Base-by-base conservation (phyloP, 2,329 filamentous ascomycete genomes). In the Aspergillus fumigatiaffinis region DNA sequence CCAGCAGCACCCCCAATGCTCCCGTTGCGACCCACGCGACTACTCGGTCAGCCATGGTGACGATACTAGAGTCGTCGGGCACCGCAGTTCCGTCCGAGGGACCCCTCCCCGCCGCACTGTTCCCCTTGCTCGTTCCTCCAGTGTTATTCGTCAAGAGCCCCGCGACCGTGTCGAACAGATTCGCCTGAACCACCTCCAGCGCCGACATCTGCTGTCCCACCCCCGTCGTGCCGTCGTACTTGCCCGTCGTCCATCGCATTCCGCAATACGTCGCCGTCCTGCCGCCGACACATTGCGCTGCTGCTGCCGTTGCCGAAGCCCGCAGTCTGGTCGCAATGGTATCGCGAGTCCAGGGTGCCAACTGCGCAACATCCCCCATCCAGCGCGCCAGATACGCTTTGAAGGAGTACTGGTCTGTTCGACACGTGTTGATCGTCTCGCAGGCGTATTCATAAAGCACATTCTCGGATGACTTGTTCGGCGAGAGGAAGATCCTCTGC, bases 321-420 rank as follows among this genome's bases (percentile, higher is more conserved):
- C 76, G 73, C 2, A 88, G 72, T n/a, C 79, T 76, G 0, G 81
- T 77, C 65, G 81, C 75, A 57, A 88, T 76, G 9, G 69, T 66
- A 35, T 79, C 70, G 60, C 75, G 71, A 2, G 82, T 83, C 65
- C 79, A 85, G 0, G 85, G 84, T 0, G 83, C 84, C 57, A 86
- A 73, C 61, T 85, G 80, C 0, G 79, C 79, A 2, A 83, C 80
- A 7, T 80, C 76, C 9, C 82, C 83, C 72, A 80, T 77, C 79
- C 84, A 88, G 47, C 86, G 82, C 0, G 81, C 74, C 7, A 88
- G 77, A 66, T 87, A 87, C 12, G 84, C 84, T 72, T 88, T 88
- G 79, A 88, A 88, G 2, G 81, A 82, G 53, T 78, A 80, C 71
- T 87, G 84, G 60, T 88, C 85, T 21, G 80, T 77, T 69, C 87